A percentile compares a stretch with the other conserved stretches of the same genome.
phyloP scores from a whole-genome alignment of 208 protist species.

The Leishmania aethiopica region DNA sequence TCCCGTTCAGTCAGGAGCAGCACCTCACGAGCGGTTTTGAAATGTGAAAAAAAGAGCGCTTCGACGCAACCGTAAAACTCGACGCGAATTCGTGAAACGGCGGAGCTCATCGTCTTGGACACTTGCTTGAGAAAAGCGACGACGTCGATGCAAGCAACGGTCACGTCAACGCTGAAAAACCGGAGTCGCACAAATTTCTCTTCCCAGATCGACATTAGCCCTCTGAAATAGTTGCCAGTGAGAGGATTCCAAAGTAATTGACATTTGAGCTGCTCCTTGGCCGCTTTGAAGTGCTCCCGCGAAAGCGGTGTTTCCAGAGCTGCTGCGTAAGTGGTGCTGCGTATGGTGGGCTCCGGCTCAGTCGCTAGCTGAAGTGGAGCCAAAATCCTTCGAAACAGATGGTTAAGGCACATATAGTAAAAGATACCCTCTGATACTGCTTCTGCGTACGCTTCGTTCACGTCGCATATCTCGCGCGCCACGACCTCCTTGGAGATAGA shows the following conservation, averaged over 20 bases:
- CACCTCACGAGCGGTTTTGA: conserved; percentile 36
- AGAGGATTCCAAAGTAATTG: conserved; percentile 56
- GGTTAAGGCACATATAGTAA: conserved; percentile 82
- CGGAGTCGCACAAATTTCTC: conserved; percentile 50
- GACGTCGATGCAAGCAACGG: conserved; percentile 43
- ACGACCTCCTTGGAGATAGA: conserved; percentile 53
- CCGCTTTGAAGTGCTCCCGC: conserved; percentile 31
- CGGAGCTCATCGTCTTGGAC: conserved; percentile 51
- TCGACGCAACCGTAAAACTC: conserved; percentile 86
- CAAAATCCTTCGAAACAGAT: conserved; percentile 63
- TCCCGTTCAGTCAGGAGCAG: conserved; percentile 44
- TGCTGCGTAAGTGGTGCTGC: conserved; percentile 1
- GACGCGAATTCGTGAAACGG: conserved; percentile 75
- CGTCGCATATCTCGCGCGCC: conserved; percentile 52
- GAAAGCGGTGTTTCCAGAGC: neutral
- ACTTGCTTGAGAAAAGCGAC: conserved; percentile 62
- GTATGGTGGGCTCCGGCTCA: conserved; percentile 4
- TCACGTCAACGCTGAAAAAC: conserved; percentile 53
- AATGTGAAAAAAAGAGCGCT: conserved; percentile 67
- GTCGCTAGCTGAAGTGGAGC: conserved; percentile 60
- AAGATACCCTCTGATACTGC: conserved; percentile 68
- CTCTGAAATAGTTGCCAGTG: conserved; percentile 63
- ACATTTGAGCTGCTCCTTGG: conserved; percentile 35
- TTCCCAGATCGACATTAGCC: conserved; percentile 63
- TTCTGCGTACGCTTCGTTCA: conserved; percentile 70